Conservation (phyloP, 2,329 filamentous ascomycete species). For the Xylaria sp. region DNA sequence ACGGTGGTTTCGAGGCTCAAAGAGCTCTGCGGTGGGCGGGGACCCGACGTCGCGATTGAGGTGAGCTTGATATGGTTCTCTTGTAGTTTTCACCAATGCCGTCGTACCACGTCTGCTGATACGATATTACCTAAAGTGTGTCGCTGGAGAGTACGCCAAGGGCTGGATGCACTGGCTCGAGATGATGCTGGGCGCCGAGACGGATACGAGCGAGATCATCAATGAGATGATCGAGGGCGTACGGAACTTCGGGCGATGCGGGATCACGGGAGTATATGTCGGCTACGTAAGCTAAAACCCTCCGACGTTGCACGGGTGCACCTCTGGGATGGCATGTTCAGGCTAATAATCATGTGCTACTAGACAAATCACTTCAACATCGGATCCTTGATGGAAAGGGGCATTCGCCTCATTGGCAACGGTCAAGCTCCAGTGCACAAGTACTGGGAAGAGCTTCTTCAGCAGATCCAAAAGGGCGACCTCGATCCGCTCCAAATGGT, state of each 20-base stretch:
- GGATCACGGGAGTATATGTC: constrained; percentile 78
- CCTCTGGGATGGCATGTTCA: neutral
- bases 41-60: constrained; percentile 74
- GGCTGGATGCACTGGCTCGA: constrained; percentile 70
- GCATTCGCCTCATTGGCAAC: constrained; percentile 79
- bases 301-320: neutral
- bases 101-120: constrained; percentile 7
- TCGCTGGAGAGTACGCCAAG: constrained; percentile 70
- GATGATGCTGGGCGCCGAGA: constrained; percentile 75
- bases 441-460: constrained; percentile 84
- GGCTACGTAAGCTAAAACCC: constrained; percentile 61
- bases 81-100: neutral
- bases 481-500: constrained; percentile 85
- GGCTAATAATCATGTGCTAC: constrained; percentile 67
- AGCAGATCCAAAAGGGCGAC: constrained; percentile 72
- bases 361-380: constrained; percentile 86
- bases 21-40: constrained; percentile 76
- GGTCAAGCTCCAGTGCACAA: constrained; percentile 79
- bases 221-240: constrained; percentile 85
- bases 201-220: constrained; percentile 82
- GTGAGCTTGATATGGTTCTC: constrained; percentile 35
- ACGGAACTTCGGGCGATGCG: constrained; percentile 76
- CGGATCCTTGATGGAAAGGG: constrained; percentile 85
- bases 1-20: constrained; percentile 79
- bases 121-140: constrained; percentile 60